A percentile compares a stretch with the other conserved stretches of the same genome.
These are phyloP conservation scores for Candida mattraensis DNA, from an alignment of 805 yeast species.

Conservation along the genomic window DNA sequence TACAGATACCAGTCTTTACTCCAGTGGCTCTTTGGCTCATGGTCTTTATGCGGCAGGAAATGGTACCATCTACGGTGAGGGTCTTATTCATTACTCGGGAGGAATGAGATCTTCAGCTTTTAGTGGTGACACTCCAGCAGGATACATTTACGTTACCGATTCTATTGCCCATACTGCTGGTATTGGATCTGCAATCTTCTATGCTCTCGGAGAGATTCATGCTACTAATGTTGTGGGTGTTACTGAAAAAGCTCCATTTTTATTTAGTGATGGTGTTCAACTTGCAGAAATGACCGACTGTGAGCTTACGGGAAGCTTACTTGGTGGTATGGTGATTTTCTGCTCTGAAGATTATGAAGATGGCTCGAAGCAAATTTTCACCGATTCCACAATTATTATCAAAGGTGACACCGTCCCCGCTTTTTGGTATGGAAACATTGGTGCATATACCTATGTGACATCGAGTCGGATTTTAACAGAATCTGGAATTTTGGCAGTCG, in stretches of 20 bases:
- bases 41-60: slow-evolving; percentile 8
- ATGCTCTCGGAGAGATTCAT: slow-evolving; percentile 7
- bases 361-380: slow-evolving; percentile 4
- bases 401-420: slow-evolving; percentile 7
- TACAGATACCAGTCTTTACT: slow-evolving; percentile 5
- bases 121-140: slow-evolving; percentile 9
- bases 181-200: slow-evolving; percentile 8
- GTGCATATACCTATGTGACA: slow-evolving; percentile 5
- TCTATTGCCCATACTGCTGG: slow-evolving; percentile 9
- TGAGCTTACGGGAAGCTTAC: slow-evolving; percentile 3
- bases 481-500: slow-evolving; percentile 6
- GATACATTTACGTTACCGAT: slow-evolving; percentile 4
- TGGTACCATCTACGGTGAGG: slow-evolving; percentile 4
- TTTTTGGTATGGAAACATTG: slow-evolving; percentile 9
- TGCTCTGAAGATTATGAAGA: slow-evolving; percentile 1
- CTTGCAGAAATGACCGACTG: slow-evolving; percentile 1
- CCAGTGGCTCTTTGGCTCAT: slow-evolving; percentile 7
- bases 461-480: slow-evolving; percentile 2
- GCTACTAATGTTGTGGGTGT: slow-evolving; percentile 7
- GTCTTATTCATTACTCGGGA: slow-evolving; percentile 4
- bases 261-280: slow-evolving; percentile 7
- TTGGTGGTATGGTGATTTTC: slow-evolving; percentile 8
- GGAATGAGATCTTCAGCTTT: slow-evolving; percentile 10
- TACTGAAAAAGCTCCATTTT: slow-evolving; percentile 5
- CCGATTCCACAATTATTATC: slow-evolving; percentile 3